Percentiles rank a stretch among this genome's conserved stretches.
Evolutionary conservation across 1,284 basidiomycete genomes (phyloP).

Genomic region (Ceratobasidium sp.): DNA sequence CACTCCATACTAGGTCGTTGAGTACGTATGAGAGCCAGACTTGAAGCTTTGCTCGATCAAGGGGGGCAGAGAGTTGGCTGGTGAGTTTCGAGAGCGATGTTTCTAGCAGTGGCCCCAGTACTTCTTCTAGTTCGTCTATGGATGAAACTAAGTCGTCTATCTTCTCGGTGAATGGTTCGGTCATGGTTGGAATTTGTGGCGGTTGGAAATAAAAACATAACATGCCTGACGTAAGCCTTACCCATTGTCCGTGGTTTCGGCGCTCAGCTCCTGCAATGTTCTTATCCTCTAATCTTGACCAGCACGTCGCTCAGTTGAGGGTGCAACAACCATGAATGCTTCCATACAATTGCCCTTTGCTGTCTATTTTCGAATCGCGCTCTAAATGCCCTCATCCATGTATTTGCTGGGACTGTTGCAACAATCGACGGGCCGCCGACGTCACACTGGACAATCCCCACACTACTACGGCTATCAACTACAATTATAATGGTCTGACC

Average conservation of each 20-base stretch:
- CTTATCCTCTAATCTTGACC: background rate
- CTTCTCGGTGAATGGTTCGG: conserved; percentile 37
- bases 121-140: conserved; percentile 71
- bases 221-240: background rate
- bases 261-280: background rate
- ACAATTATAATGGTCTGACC: too few relatives aligned
- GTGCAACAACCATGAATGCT: background rate
- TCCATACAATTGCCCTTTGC: background rate
- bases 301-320: background rate
- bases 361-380: background rate
- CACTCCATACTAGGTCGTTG: conserved; percentile 85
- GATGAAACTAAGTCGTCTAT: conserved; percentile 53
- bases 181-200: conserved; percentile 3
- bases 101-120: conserved; percentile 69
- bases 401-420: too few relatives aligned
- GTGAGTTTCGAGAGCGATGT: conserved; percentile 71
- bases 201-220: background rate
- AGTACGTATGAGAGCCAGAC: conserved; percentile 78
- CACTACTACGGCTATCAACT: too few relatives aligned
- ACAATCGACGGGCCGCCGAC: too few relatives aligned
- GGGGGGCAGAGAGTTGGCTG: conserved; percentile 52
- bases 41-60: conserved; percentile 84
- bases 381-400: background rate
- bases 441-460: too few relatives aligned
- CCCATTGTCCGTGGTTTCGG: background rate